Evolutionary conservation across 2,329 filamentous ascomycete genomes (phyloP), one percentile per base, ranked within the genome.

Genomic region (Hypoxylon sp.): DNA sequence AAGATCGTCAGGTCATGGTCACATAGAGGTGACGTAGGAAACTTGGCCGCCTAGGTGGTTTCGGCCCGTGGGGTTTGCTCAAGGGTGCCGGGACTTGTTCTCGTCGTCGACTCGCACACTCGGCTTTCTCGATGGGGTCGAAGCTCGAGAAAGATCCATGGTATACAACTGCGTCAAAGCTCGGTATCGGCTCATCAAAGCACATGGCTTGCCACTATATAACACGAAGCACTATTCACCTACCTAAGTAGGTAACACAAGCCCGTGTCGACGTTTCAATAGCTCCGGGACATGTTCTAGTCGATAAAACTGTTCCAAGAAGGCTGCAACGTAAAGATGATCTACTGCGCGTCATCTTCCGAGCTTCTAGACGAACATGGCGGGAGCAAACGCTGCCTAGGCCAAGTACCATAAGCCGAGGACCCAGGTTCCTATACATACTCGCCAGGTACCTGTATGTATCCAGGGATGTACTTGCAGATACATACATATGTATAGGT

Each of bases 21-120:
- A 60, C 60, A 62, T 60, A 60, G 18, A 24, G 23, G 60, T 63
- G 60, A 63, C 60, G 60, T 63, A 60, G 52, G n/a, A 40, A 55
- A 37, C 21, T 47, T 48, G 55, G 31, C n/a, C 17, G 15, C n/a
- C 17, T 17, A 8, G n/a, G 47, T 38, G 33, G 38, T 58, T 24
- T 55, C 48, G 59, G 48, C 15, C 50, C 27, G 42, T 40, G 55
- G 55, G 40, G 46, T 58, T 58, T 11, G 45, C 18, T 52, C 21
- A 51, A 42, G 20, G 26, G 24, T 17, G 20, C 26, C 35, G 40
- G 46, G 48, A 35, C 41, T 20, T 46, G 31, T 9, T 40, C 11
- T 40, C n/a, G n/a, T n/a, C n/a, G n/a, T n/a, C n/a, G n/a, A 38
- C n/a, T 35, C 15, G 37, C 11, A 40, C 17, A 23, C 17, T 40